These are phyloP conservation scores for Phalaenopsis hybrid DNA, from an alignment of 116 monocot species.

Conservation along the genomic window DNA sequence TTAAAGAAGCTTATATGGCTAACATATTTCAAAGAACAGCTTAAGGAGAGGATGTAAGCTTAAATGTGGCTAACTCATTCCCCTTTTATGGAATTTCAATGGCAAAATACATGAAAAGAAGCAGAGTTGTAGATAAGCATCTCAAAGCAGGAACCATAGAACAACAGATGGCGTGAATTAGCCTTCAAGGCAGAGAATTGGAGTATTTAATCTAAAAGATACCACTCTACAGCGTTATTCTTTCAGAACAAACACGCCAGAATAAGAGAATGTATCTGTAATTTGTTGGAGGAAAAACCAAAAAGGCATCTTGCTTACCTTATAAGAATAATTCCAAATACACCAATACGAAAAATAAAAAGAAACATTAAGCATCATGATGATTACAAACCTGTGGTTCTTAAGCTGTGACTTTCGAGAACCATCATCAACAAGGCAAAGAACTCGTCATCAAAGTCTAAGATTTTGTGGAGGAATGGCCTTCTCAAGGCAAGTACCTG, in stretches of 20 bases:
- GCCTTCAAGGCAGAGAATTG: too few relatives aligned
- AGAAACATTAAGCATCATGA: neutral
- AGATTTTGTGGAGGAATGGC: slow-evolving; percentile 81
- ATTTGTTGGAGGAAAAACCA: neutral
- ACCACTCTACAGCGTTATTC: too few relatives aligned
- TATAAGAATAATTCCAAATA: neutral
- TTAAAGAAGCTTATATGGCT: neutral
- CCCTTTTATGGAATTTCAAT: neutral
- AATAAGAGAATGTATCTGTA: neutral
- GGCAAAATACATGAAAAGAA: neutral
- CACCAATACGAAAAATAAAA: neutral
- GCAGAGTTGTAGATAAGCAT: too few relatives aligned
- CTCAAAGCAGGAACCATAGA: too few relatives aligned
- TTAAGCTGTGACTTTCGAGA: slow-evolving; percentile 87
- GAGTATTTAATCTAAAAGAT: too few relatives aligned
- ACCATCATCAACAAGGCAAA: slow-evolving; percentile 87
- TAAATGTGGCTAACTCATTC: neutral
- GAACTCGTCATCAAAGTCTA: slow-evolving; percentile 91
- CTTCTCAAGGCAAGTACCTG: slow-evolving; percentile 86
- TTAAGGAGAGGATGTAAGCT: neutral
- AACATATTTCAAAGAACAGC: neutral
- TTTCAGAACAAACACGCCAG: neutral
- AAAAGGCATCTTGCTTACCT: neutral
- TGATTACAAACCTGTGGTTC: slow-evolving; percentile 62
- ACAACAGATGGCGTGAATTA: too few relatives aligned